These are phyloP conservation scores for Nemania sp. DNA, from an alignment of 2,329 filamentous ascomycete genomes.

Conservation along the genomic window DNA sequence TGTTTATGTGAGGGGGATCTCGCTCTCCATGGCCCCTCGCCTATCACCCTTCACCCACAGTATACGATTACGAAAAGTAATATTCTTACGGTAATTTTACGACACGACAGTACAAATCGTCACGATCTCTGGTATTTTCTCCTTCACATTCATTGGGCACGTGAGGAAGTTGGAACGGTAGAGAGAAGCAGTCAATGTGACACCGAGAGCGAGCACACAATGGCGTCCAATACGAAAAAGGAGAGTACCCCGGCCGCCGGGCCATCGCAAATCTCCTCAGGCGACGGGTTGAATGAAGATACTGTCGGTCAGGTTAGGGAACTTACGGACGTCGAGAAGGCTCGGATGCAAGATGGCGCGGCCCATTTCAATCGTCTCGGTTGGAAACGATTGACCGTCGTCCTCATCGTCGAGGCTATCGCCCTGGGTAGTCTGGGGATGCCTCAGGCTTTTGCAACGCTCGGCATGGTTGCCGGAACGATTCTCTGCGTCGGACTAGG, in stretches of 20 bases:
- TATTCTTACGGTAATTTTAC: too few species aligned
- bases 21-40: background rate
- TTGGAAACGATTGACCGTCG: constrained; percentile 60
- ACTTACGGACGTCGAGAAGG: constrained; percentile 50
- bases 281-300: constrained; percentile 31
- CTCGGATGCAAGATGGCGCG: constrained; percentile 50
- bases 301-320: constrained; percentile 43
- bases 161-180: background rate
- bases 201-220: constrained; percentile 3
- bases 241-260: constrained; percentile 28
- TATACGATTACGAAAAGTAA: too few species aligned
- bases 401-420: constrained; percentile 62
- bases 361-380: constrained; percentile 58
- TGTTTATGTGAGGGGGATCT: background rate
- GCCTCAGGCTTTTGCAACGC: constrained; percentile 55
- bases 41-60: too few species aligned
- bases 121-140: too few species aligned
- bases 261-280: constrained; percentile 17
- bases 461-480: constrained; percentile 58
- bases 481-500: constrained; percentile 50
- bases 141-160: background rate
- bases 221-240: constrained; percentile 24
- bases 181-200: background rate
- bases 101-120: too few species aligned
- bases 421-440: constrained; percentile 58